Percentiles rank a stretch among this genome's conserved stretches.
Evolutionary conservation across 306 rosid species (phyloP).

Genomic region (Cicer bijugum): DNA sequence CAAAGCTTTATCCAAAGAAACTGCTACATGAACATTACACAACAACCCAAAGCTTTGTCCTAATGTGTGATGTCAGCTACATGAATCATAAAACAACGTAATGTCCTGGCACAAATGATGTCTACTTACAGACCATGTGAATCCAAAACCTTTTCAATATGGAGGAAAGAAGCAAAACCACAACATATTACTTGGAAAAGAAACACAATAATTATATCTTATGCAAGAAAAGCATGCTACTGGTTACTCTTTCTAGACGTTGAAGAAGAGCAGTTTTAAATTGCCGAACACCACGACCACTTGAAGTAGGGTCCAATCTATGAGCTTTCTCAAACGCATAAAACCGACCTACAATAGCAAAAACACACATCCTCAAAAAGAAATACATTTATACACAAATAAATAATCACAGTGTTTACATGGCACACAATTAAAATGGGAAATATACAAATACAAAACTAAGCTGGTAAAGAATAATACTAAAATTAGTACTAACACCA

Average conservation of each 20-base stretch:
- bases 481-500: not conserved
- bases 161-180: not conserved
- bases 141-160: not conserved
- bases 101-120: too few relatives aligned
- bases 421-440: not conserved
- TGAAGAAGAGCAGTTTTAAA: conserved; percentile 97
- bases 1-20: too few relatives aligned
- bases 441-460: conserved; percentile 6
- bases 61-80: too few relatives aligned
- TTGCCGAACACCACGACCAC: conserved; percentile 98
- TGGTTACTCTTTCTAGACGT: conserved; percentile 87
- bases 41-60: too few relatives aligned
- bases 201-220: conserved; percentile 8
- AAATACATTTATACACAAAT: conserved; percentile 13
- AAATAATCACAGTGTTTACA: conserved; percentile 8
- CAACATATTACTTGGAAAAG: not conserved
- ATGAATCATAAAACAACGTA: too few relatives aligned
- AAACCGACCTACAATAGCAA: conserved; percentile 75
- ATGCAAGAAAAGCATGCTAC: not conserved
- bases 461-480: conserved; percentile 3
- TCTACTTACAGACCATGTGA: too few relatives aligned
- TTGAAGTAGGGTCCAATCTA: conserved; percentile 94
- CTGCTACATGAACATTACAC: too few relatives aligned
- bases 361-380: not conserved
- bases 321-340: conserved; percentile 99